These are phyloP conservation scores for Metarhizium anisopliae DNA, from an alignment of 2,329 filamentous ascomycete genomes.

Conservation along the genomic window DNA sequence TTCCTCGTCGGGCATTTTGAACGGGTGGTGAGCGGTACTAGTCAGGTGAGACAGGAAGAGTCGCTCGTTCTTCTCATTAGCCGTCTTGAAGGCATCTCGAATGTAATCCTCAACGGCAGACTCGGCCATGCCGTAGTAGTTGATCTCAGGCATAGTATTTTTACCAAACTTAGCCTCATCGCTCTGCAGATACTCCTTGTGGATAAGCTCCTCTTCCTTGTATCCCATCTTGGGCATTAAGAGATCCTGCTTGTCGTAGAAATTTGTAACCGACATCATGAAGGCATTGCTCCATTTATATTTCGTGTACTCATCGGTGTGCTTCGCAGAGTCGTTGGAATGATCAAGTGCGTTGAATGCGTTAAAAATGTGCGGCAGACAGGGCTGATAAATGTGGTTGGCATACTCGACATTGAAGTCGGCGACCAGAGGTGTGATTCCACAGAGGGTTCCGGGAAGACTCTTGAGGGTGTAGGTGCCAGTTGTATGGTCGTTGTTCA, in stretches of 20 bases:
- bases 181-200: conserved; percentile 20
- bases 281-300: conserved; percentile 23
- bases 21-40: conserved; percentile 26
- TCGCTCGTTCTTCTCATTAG: conserved; percentile 20
- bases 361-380: conserved; percentile 28
- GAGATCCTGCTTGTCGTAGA: conserved; percentile 24
- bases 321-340: conserved; percentile 1
- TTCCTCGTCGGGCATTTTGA: conserved; percentile 20
- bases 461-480: conserved; percentile 36
- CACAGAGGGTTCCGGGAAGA: conserved; percentile 30
- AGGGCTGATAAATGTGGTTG: conserved; percentile 35
- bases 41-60: conserved; percentile 27
- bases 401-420: conserved; percentile 34
- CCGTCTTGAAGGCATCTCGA: conserved; percentile 19
- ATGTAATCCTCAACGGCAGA: conserved; percentile 23
- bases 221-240: conserved; percentile 24
- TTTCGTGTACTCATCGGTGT: conserved; percentile 13
- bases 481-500: conserved; percentile 29
- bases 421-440: conserved; percentile 29
- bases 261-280: conserved; percentile 23
- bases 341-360: conserved; percentile 19
- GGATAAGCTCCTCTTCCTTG: conserved; percentile 14
- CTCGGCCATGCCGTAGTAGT: conserved; percentile 26
- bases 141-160: conserved; percentile 20
- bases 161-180: conserved; percentile 19